Conservation (phyloP, 257 asterid species). For the Ehretia macrophylla region DNA sequence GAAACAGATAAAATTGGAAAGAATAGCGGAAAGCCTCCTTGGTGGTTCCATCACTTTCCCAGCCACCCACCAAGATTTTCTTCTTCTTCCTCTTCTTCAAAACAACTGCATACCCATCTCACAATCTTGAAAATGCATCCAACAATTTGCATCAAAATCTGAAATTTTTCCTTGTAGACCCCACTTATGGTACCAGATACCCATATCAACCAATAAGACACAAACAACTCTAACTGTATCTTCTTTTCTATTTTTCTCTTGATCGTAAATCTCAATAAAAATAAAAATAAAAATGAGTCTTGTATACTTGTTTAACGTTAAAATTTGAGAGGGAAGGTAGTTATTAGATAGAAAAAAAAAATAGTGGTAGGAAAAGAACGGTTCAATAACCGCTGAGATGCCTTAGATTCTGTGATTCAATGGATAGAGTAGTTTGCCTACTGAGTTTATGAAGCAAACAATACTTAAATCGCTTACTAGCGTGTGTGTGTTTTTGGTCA, state of each 20-base stretch:
- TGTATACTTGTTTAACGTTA: neutral
- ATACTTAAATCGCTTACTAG: neutral
- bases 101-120: neutral
- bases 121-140: neutral
- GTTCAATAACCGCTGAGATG: neutral
- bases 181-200: too few relatives aligned
- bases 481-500: neutral
- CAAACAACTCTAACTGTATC: neutral
- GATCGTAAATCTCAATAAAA: neutral
- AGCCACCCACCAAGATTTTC: slow-evolving; percentile 8
- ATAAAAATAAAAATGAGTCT: too few relatives aligned
- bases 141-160: too few relatives aligned
- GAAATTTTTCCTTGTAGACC: too few relatives aligned
- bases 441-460: too few relatives aligned
- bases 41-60: slow-evolving; percentile 62
- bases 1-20: slow-evolving; percentile 75
- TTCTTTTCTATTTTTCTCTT: too few relatives aligned
- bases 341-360: too few relatives aligned
- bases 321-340: neutral
- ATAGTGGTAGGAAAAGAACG: neutral
- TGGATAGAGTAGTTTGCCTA: neutral
- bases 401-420: neutral
- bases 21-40: slow-evolving; percentile 57
- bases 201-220: too few relatives aligned
- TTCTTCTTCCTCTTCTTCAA: neutral